Evolutionary conservation across 2,329 filamentous ascomycete genomes (phyloP).

Genomic region (Trichocomaceae sp.): DNA sequence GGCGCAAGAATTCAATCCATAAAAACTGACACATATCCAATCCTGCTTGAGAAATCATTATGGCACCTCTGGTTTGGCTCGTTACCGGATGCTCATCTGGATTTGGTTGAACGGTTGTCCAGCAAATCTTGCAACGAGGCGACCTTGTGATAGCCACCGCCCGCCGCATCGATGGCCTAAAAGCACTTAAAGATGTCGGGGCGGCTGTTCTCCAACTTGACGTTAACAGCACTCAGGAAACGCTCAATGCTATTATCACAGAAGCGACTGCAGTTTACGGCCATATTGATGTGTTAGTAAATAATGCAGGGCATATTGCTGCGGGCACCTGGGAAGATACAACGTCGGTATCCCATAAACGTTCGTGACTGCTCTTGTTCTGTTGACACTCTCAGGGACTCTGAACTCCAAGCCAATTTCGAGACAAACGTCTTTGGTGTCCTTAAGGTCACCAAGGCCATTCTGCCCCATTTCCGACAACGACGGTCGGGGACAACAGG

Average conservation of each 20-base stretch:
- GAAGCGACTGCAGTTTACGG: neutral
- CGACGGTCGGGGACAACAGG: too few relatives aligned
- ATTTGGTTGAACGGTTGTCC: neutral
- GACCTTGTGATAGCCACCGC: neutral
- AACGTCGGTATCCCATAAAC: too few relatives aligned
- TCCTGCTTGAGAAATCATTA: too few relatives aligned
- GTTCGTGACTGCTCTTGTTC: too few relatives aligned
- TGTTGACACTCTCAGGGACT: too few relatives aligned
- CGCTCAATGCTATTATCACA: neutral
- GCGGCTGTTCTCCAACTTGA: neutral
- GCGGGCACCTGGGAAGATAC: neutral
- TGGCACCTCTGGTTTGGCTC: too few relatives aligned
- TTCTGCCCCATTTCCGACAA: too few relatives aligned
- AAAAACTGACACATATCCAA: too few relatives aligned
- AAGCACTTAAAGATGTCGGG: neutral
- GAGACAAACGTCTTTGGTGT: too few relatives aligned
- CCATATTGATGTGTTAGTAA: conserved; percentile 1
- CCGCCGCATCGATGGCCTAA: neutral
- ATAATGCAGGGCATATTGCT: neutral
- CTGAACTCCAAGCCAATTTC: too few relatives aligned
- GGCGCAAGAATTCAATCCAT: too few relatives aligned
- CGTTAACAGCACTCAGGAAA: neutral
- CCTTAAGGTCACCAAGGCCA: too few relatives aligned
- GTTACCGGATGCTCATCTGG: neutral
- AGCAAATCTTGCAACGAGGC: neutral